These are phyloP conservation scores for Cladosporium sp. DNA, from an alignment of 2,329 filamentous ascomycete species.

Conservation along the genomic window DNA sequence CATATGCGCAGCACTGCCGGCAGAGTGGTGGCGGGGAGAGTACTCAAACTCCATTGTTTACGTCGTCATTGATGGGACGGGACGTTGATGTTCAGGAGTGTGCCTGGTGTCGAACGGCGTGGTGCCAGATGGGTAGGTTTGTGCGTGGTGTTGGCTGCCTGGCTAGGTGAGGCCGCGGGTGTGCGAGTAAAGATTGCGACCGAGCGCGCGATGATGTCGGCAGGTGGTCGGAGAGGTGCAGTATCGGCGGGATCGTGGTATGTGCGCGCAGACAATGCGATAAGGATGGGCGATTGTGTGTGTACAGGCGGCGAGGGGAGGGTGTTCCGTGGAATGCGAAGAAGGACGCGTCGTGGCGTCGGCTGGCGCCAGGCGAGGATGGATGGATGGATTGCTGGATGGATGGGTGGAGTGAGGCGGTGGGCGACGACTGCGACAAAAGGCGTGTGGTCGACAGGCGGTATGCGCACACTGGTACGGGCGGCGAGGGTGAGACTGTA, in stretches of 20 bases:
- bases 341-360: slow-evolving; percentile 13
- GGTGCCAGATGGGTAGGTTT: not conserved
- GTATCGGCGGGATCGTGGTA: slow-evolving; percentile 4
- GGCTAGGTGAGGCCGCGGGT: not conserved
- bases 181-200: not conserved
- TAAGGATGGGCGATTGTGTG: slow-evolving; percentile 13
- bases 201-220: slow-evolving; percentile 6
- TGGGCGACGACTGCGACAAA: not conserved
- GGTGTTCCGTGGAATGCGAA: slow-evolving; percentile 12
- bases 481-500: slow-evolving; percentile 1
- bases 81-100: not conserved
- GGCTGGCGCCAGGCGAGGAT: not conserved
- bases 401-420: not conserved
- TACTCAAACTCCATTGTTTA: slow-evolving; percentile 45
- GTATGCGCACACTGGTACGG: not conserved
- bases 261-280: slow-evolving; percentile 16
- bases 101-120: not conserved
- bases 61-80: slow-evolving; percentile 9
- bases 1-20: slow-evolving; percentile 74
- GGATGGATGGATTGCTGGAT: not conserved
- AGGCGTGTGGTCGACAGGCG: not conserved
- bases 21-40: slow-evolving; percentile 46
- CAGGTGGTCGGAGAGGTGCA: slow-evolving; percentile 3
- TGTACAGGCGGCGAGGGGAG: slow-evolving; percentile 1
- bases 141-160: not conserved